A percentile compares a stretch with the other conserved stretches of the same genome.
Evolutionary conservation across 495 filamentous ascomycete genomes (phyloP).

Genomic region (Lineolata rhizophorae): DNA sequence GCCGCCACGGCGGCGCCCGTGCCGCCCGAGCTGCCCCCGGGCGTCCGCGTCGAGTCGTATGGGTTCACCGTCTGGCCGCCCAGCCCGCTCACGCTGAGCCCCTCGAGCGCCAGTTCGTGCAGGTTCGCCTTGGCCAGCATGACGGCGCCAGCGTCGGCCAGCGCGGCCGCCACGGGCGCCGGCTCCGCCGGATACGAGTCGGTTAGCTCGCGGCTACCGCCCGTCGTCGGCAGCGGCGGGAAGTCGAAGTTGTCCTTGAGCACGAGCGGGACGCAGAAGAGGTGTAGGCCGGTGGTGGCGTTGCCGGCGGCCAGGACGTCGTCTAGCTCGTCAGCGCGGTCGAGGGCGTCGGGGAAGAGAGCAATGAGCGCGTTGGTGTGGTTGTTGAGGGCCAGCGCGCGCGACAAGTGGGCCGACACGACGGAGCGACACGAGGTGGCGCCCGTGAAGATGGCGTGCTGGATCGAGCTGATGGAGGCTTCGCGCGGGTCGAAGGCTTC

Average conservation of each 20-base stretch:
- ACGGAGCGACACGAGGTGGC: conserved; percentile 28
- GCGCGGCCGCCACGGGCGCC: conserved; percentile 25
- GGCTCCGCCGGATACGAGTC: conserved; percentile 23
- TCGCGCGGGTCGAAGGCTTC: conserved; percentile 26
- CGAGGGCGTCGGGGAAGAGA: conserved; percentile 28
- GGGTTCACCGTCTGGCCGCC: conserved; percentile 42
- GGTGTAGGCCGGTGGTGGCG: conserved; percentile 18
- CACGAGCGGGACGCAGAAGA: conserved; percentile 36
- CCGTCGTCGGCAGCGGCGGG: conserved; percentile 29
- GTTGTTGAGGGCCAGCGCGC: conserved; percentile 32
- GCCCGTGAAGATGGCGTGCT: conserved; percentile 26
- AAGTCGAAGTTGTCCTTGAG: conserved; percentile 45
- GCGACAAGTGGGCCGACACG: conserved; percentile 29
- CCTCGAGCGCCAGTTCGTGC: conserved; percentile 43
- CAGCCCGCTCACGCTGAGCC: conserved; percentile 33
- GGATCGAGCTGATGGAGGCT: conserved; percentile 31
- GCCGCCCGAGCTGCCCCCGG: conserved; percentile 42
- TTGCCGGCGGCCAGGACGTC: conserved; percentile 21
- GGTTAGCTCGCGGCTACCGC: conserved; percentile 25
- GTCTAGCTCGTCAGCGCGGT: conserved; percentile 27
- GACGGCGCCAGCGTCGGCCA: conserved; percentile 35
- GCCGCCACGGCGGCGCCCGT: conserved; percentile 37
- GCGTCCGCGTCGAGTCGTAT: conserved; percentile 36
- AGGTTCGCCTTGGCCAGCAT: conserved; percentile 44
- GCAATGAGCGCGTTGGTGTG: conserved; percentile 33